These are phyloP conservation scores for Colletotrichum abscissum DNA, from an alignment of 2,329 filamentous ascomycete genomes.

Conservation along the genomic window DNA sequence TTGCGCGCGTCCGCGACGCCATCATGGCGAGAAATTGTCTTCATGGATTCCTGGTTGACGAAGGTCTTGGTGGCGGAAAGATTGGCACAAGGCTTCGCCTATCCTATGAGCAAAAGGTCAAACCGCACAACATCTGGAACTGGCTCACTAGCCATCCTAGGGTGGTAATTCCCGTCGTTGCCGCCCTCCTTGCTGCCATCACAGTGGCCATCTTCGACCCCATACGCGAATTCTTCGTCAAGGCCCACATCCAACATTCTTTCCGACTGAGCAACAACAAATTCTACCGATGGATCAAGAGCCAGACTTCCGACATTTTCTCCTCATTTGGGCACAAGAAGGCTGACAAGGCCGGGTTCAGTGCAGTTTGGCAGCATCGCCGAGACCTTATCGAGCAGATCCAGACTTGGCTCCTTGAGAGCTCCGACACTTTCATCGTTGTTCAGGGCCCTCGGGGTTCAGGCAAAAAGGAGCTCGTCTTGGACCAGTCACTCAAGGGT, in stretches of 20 bases:
- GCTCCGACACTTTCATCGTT: conserved; percentile 91
- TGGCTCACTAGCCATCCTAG: conserved; percentile 89
- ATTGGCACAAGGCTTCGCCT: conserved; percentile 81
- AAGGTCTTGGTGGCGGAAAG: conserved; percentile 79
- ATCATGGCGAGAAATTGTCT: conserved; percentile 93
- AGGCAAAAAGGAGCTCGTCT: conserved; percentile 87
- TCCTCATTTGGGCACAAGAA: conserved; percentile 67
- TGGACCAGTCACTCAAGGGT: conserved; percentile 84
- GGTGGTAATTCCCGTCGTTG: conserved; percentile 85
- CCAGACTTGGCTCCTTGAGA: conserved; percentile 87
- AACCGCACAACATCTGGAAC: conserved; percentile 83
- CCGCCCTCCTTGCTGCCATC: conserved; percentile 82
- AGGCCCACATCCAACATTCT: conserved; percentile 83
- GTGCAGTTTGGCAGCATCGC: conserved; percentile 88
- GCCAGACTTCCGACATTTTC: conserved; percentile 75
- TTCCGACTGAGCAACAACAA: conserved; percentile 79
- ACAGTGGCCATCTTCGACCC: conserved; percentile 94
- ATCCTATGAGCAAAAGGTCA: conserved; percentile 84
- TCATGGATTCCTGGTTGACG: conserved; percentile 81
- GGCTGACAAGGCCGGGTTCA: conserved; percentile 75
- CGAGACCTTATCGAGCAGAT: conserved; percentile 85
- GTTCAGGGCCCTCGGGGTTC: conserved; percentile 92
- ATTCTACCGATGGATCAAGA: conserved; percentile 84
- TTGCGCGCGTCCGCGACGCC: conserved; percentile 77
- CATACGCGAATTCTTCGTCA: conserved; percentile 92